Base-by-base conservation (phyloP, 2,329 filamentous ascomycete genomes). In the Macrophomina tecta region DNA sequence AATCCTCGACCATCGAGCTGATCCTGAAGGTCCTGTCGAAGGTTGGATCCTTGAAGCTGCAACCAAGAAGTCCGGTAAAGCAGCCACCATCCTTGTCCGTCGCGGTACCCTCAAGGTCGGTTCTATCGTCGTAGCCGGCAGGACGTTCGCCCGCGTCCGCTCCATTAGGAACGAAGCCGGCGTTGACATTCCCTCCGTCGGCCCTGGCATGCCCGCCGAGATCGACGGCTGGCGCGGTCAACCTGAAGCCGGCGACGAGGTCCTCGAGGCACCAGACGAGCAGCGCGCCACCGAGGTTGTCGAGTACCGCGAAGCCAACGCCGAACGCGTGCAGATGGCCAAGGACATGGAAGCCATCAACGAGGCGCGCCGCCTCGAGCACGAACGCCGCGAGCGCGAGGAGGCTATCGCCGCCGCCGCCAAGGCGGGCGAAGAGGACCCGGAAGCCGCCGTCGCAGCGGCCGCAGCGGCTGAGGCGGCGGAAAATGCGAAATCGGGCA, bases 31-130 rank as follows among this genome's bases (percentile, higher is more conserved):
- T 23, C 86, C 87, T 75, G 92, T 90, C 7, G 95, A 99, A 81
- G 95, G 95, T 16, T 97, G 94, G 92, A 86, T 99, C 18, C 86
- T 99, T 5, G 95, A 99, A 81, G 93, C 92, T 48, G 92, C 91
- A 65, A 91, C 96, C 16, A 97, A 97, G 81, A 86, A 88, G 18
- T 87, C 89, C 46, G 95, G 95, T 46, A 92, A 92, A 71, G 90
- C 92, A 9, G 95, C 95, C 4, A 97, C 95, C 0, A 87, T 97
- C 1, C 88, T 99, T 5, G 89, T 99, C 64, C 91, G 93, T 71
- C 89, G 92, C 67, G 95, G 95, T 58, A 98, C 94, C 0, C 84
- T 99, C 48, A 88, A 89, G 6, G 84, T 86, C 0, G 95, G 95
- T 18, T 91, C 96, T 76, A 85, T 91, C 66, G 87, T 99, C 63